Base-by-base conservation (phyloP, 2,329 filamentous ascomycete genomes). In the Ophiostoma fasciatum region DNA sequence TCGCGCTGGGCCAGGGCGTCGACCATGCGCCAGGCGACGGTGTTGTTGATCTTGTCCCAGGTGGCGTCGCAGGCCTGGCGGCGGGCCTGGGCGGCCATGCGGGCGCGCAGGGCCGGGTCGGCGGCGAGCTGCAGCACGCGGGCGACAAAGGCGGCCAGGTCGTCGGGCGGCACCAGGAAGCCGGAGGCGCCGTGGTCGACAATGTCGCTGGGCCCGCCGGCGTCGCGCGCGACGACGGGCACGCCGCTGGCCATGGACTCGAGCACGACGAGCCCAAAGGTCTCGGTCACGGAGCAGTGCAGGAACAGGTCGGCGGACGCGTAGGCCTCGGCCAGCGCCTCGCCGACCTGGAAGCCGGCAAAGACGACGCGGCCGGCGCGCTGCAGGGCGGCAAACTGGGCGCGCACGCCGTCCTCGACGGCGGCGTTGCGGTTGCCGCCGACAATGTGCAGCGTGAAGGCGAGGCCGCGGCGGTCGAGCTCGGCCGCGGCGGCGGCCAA, bases 31-130 rank as follows among this genome's bases (percentile, higher is more conserved):
- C 71, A 73, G 4, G 77, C 77, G 1, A 79, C 76, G 33, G 68
- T 71, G 46, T 78, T 77, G 56, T 78, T 78, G 52, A 81, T 78
- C 55, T 69, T 76, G 40, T 79, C 74, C 78, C 77, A 82, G 0
- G 74, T 81, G 3, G 71, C 74, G 33, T 74, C 63, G 41, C 68
- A 68, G 0, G 75, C 77, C 42, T 74, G 67, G 15, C 51, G 49
- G 35, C 74, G 62, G 2, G 72, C 66, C 8, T 61, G 57, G 0
- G 40, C 38, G 3, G 59, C 56, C 57, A 80, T 67, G 2, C 44
- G 49, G 5, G 46, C 34, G 7, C 71, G 61, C 13, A 70, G 51
- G 0, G 43, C 37, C 0, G 50, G 31, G 40, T 78, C 61, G 3
- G 48, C 53, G 1, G 63, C 61, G 0, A 81, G 56, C 38, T 61